Evolutionary conservation across 139 green algal genomes (phyloP).

Genomic region (Coelastrella sp.): DNA sequence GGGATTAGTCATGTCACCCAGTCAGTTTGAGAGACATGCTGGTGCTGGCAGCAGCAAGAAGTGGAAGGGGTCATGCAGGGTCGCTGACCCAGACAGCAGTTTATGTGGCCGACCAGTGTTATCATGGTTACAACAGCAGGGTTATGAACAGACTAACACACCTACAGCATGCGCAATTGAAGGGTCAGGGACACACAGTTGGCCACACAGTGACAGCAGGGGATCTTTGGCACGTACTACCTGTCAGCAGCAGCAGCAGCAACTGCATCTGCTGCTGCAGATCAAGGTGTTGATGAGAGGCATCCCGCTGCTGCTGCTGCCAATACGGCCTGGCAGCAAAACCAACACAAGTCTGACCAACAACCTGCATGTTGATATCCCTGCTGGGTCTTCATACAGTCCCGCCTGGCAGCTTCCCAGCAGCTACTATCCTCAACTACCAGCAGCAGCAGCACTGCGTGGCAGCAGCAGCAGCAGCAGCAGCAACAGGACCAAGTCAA

Average conservation of each 20-base stretch:
- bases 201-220: background rate
- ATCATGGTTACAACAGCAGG: constrained; percentile 16
- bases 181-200: background rate
- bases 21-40: constrained; percentile 16
- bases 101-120: background rate
- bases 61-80: constrained; percentile 42
- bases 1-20: constrained; percentile 15
- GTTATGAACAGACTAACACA: constrained; percentile 18
- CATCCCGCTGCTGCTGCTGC: background rate
- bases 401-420: background rate
- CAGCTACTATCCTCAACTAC: background rate
- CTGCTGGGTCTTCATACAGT: background rate
- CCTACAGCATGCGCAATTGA: background rate
- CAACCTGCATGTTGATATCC: too few species aligned
- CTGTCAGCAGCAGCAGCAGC: constrained; percentile 25
- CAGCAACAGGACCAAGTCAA: background rate
- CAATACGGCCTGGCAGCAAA: too few species aligned
- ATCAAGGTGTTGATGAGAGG: constrained; percentile 15
- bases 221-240: background rate
- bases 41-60: constrained; percentile 32
- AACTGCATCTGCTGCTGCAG: constrained; percentile 25
- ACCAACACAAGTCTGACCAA: too few species aligned
- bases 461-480: constrained; percentile 1
- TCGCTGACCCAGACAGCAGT: background rate
- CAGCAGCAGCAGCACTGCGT: constrained; percentile 4